These are phyloP conservation scores for Candida odintsovae DNA, from an alignment of 805 yeast genomes.

Conservation along the genomic window DNA sequence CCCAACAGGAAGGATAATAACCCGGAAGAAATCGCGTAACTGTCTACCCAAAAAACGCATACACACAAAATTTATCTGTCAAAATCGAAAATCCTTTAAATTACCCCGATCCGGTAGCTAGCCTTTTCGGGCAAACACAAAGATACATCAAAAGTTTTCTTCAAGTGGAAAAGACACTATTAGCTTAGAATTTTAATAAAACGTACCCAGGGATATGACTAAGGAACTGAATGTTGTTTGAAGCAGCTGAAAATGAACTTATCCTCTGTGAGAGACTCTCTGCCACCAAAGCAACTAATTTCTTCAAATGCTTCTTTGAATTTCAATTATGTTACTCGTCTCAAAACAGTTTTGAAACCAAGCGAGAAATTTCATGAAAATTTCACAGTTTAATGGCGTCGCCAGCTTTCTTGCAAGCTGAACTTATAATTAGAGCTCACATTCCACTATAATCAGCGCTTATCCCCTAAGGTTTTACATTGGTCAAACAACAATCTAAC, in stretches of 20 bases:
- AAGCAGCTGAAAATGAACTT: too few relatives aligned
- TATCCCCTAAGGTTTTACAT: neutral
- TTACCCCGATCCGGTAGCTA: neutral
- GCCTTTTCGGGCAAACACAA: conserved; percentile 12
- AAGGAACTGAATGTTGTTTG: too few relatives aligned
- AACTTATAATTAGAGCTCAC: too few relatives aligned
- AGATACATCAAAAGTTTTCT: conserved; percentile 19
- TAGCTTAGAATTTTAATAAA: neutral
- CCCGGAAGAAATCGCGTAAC: neutral
- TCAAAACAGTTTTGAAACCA: neutral
- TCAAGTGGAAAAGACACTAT: neutral
- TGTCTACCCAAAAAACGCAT: too few relatives aligned
- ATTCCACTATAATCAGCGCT: neutral
- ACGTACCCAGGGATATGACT: too few relatives aligned
- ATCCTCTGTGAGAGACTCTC: too few relatives aligned
- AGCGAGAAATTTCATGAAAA: neutral
- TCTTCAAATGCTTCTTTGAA: too few relatives aligned
- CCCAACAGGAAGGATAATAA: neutral
- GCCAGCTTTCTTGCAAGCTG: neutral
- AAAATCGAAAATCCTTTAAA: neutral
- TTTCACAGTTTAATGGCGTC: neutral
- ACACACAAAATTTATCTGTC: too few relatives aligned
- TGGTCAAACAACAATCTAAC: neutral
- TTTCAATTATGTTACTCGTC: neutral
- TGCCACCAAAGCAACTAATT: too few relatives aligned